A percentile compares a stretch with the other conserved stretches of the same genome.
Conservation (phyloP, 2,329 filamentous ascomycete genomes). For the Fusarium caatingaense region DNA sequence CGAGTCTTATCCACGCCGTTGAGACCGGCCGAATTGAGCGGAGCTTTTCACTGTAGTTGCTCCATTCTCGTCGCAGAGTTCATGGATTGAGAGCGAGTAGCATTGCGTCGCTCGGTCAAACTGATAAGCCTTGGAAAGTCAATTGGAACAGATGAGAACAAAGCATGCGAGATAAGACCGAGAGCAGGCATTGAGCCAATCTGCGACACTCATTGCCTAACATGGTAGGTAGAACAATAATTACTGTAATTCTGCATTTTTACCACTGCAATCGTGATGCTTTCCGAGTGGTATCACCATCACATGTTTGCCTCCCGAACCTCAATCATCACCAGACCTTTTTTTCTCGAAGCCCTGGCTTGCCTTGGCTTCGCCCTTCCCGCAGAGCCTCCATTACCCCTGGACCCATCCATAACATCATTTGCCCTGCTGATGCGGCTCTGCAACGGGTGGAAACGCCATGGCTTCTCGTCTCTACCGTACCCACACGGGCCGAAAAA, state of each 20-base stretch:
- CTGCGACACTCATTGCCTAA: constrained; percentile 5
- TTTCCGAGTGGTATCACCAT: neutral
- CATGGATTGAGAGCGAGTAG: constrained; percentile 5
- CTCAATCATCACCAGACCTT: neutral
- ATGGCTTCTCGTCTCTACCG: neutral
- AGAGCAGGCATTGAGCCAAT: constrained; percentile 10
- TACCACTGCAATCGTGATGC: neutral
- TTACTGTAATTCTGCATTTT: neutral
- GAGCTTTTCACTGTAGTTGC: constrained; percentile 11
- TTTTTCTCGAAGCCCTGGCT: neutral
- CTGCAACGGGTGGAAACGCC: constrained; percentile 25
- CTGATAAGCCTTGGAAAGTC: constrained; percentile 27
- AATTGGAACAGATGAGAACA: constrained; percentile 26
- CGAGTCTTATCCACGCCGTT: constrained; percentile 21
- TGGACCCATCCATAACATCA: constrained; percentile 11
- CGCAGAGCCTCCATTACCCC: constrained; percentile 29
- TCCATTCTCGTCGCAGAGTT: constrained; percentile 16
- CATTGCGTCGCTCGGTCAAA: constrained; percentile 17
- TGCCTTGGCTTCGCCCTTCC: constrained; percentile 3
- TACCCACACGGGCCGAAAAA: constrained; percentile 36
- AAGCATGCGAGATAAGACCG: constrained; percentile 31
- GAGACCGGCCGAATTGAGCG: constrained; percentile 25
- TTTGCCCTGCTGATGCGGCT: constrained; percentile 30
- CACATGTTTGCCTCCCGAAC: neutral
- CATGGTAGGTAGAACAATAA: neutral